Evolutionary conservation across 148 eudicot genomes (phyloP), one percentile per base, ranked within the genome.

Genomic region (Camellia granthamiana): DNA sequence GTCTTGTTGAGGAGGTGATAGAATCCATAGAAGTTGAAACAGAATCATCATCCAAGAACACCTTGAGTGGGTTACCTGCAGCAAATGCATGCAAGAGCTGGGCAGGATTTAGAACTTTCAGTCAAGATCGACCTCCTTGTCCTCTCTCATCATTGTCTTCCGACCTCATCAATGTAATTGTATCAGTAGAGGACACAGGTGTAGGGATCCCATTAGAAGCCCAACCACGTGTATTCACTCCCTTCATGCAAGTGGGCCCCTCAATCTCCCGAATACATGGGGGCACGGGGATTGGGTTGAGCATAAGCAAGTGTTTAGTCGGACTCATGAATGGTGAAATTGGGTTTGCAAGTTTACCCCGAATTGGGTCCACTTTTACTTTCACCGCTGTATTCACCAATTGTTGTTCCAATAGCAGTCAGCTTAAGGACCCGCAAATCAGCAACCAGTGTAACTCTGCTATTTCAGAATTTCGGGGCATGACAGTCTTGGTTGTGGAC

Each of bases 151-250:
- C 84, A 15, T 77, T 87, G n/a, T 80, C 90, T 21, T 52, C 90
- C 4, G 89, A 86, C 72, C 77, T 83, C 14, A 80, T 96, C 78
- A 90, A 85, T 69, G 69, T 96, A 15, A 89, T 96, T 43, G 91
- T 96, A 38, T 93, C 99, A 38, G 98, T 96, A 10, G 99, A 96
- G 87, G 99, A 96, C 81, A 96, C 99, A 0, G 99, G 99, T 75
- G 85, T 79, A n/a, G 98, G 99, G 44, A 96, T 96, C 85, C 99
- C 99, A n/a, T 30, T 81, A 10, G 94, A 93, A 69, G 92, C 95
- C 47, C 99, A 96, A 80, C 71, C 90, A 66, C 92, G 89, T 19
- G 84, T 96, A 23, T 96, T 96, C 78, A 96, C 94, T n/a, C 99
- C 99, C 54, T 96, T 93, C 89, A 92, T 96, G 99, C 99, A 96